Evolutionary conservation across 768 basidiomycete species (phyloP).

Genomic region (Omphalotus guepiniiformis): DNA sequence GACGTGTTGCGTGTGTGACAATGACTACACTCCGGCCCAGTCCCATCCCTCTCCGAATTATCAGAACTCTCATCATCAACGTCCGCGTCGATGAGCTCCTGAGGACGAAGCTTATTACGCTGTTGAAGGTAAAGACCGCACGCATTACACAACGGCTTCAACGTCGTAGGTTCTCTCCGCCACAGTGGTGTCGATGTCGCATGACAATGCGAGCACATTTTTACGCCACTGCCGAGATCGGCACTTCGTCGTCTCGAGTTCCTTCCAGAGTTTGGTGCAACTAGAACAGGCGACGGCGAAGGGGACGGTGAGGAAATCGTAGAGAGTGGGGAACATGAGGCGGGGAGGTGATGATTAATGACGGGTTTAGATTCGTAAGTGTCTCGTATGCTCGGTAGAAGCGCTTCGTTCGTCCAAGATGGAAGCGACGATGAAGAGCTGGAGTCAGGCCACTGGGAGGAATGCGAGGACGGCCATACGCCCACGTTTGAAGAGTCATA

Average conservation of each 20-base stretch:
- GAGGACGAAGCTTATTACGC: conserved; percentile 13
- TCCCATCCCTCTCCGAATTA: not conserved
- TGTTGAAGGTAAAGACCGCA: conserved; percentile 15
- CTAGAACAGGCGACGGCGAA: conserved; percentile 1
- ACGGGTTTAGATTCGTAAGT: conserved; percentile 2
- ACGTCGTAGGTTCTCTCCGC: conserved; percentile 12
- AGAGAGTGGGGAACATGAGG: conserved; percentile 2
- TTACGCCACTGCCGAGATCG: not conserved
- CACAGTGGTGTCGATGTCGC: conserved; percentile 14
- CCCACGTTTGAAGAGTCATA: not conserved
- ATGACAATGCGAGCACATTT: conserved; percentile 13
- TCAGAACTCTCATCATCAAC: conserved; percentile 8
- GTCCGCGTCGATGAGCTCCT: conserved; percentile 16
- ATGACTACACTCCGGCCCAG: conserved; percentile 12
- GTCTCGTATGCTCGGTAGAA: not conserved
- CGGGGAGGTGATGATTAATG: not conserved
- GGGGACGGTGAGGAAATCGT: conserved; percentile 9
- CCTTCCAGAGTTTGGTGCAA: not conserved
- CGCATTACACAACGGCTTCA: conserved; percentile 13
- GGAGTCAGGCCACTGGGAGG: not conserved
- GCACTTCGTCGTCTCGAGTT: not conserved
- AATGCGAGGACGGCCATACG: not conserved
- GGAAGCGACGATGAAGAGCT: not conserved
- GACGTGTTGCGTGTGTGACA: conserved; percentile 12
- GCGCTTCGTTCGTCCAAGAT: not conserved